A percentile compares a stretch with the other conserved stretches of the same genome.
Evolutionary conservation across 2,329 filamentous ascomycete species (phyloP).

Genomic region (Alternaria infectoria): DNA sequence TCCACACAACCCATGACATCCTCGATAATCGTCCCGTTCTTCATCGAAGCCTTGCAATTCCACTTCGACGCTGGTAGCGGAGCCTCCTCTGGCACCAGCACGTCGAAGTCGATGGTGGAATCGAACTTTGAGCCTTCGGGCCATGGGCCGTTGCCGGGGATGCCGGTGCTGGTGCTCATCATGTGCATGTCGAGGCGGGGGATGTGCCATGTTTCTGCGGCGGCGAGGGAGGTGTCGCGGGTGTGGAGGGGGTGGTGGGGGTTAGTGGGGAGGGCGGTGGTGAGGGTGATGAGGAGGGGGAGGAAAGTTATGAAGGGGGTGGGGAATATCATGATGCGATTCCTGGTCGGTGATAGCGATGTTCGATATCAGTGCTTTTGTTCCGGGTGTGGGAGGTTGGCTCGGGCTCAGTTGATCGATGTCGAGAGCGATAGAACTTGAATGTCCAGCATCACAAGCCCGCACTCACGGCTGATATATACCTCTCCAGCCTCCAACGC

Average conservation of each 20-base stretch:
- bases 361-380: neutral
- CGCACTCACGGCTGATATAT: neutral
- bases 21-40: slow-evolving; percentile 19
- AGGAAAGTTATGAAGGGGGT: neutral
- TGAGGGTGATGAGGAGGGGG: neutral
- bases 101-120: slow-evolving; percentile 30
- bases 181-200: slow-evolving; percentile 34
- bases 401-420: neutral
- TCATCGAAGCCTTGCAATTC: slow-evolving; percentile 18
- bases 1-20: neutral
- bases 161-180: slow-evolving; percentile 30
- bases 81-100: slow-evolving; percentile 15
- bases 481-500: neutral
- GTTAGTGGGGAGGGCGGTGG: neutral
- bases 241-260: neutral
- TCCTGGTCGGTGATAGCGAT: neutral
- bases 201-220: slow-evolving; percentile 25
- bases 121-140: slow-evolving; percentile 24
- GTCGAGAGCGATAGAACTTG: neutral
- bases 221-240: neutral
- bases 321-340: neutral
- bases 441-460: neutral
- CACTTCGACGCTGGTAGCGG: neutral
- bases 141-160: slow-evolving; percentile 28
- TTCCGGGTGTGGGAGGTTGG: neutral